A percentile compares a stretch with the other conserved stretches of the same genome.
Conservation (phyloP, 768 basidiomycete species). For the Boletus sensibilis region DNA sequence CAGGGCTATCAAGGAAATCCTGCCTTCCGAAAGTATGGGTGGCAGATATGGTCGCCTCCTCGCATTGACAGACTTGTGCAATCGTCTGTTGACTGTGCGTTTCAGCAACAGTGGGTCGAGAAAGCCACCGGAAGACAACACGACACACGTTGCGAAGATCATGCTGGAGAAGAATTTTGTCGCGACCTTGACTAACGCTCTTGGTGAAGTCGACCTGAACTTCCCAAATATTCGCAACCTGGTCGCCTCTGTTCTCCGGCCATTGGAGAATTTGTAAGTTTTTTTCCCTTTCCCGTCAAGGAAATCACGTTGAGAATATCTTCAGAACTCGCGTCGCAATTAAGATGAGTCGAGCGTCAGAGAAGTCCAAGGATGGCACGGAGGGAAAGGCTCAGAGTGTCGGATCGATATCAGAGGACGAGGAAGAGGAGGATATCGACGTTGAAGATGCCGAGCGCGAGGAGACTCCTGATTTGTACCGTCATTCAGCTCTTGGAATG, state of each 20-base stretch:
- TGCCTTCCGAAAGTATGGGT: conserved; percentile 59
- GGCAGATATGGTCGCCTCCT: conserved; percentile 84
- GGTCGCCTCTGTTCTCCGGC: conserved; percentile 84
- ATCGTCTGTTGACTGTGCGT: conserved; percentile 80
- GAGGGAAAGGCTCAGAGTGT: conserved; percentile 48
- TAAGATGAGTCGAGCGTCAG: conserved; percentile 86
- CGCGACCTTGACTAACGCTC: conserved; percentile 77
- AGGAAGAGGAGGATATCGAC: conserved; percentile 57
- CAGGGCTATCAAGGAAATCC: conserved; percentile 80
- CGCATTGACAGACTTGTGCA: conserved; percentile 82
- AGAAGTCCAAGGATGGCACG: conserved; percentile 56
- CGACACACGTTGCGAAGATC: conserved; percentile 90
- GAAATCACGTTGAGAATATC: conserved; percentile 9
- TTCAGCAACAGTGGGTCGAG: conserved; percentile 53
- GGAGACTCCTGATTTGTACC: conserved; percentile 91
- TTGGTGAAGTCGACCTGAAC: conserved; percentile 93
- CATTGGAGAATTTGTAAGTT: conserved; percentile 84
- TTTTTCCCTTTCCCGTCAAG: background rate
- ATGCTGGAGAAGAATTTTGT: conserved; percentile 99
- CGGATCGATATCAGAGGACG: conserved; percentile 45
- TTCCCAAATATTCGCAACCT: conserved; percentile 87
- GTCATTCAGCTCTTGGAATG: conserved; percentile 96
- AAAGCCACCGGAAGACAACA: conserved; percentile 65
- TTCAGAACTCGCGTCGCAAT: conserved; percentile 92
- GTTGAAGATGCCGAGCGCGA: conserved; percentile 57